Base-by-base conservation (phyloP, 2,329 filamentous ascomycete genomes). In the Cladosporium velox region DNA sequence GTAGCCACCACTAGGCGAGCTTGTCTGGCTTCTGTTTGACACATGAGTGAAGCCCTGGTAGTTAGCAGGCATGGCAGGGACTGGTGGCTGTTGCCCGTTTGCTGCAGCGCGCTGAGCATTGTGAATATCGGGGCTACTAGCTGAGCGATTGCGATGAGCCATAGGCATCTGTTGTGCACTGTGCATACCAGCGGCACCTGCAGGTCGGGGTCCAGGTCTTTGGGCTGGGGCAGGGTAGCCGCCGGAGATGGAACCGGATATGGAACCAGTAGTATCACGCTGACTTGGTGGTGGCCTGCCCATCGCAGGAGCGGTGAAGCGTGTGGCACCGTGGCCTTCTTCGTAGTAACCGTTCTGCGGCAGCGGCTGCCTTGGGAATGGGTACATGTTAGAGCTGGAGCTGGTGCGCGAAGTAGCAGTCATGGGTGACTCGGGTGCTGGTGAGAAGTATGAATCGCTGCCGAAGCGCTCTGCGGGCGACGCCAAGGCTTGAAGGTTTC, bases 111-210 rank as follows among this genome's bases (percentile, higher is more conserved):
- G 84, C 74, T 84, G 82, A 59, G 84, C 84, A 63, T 86, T 89
- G 70, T 96, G 92, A 72, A 97, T 97, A 77, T 98, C 93, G 8
- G 95, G 94, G 69, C 93, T 97, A 80, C 94, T 98, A 74, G 96
- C 96, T 44, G 93, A 97, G 70, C 95, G 86, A 74, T 90, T 88
- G 76, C 92, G 89, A 69, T 89, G 77, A 73, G 77, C 66, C 69
- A 79, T 76, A 81, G 75, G 61, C 61, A 64, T 24, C 26, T 64
- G 85, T 79, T 69, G 84, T 82, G 72, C 84, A 81, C 71, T 87
- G 80, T 72, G 85, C 81, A 70, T 88, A 89, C 21, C 71, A 51
- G 69, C 66, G 26, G 68, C 70, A 24, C 71, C 64, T 87, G 90
- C 64, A 32, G 72, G 67, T 54, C 86, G 86, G 67, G 61, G 61